Base-by-base conservation (phyloP, 2,329 filamentous ascomycete genomes). In the Colletotrichum magnum region DNA sequence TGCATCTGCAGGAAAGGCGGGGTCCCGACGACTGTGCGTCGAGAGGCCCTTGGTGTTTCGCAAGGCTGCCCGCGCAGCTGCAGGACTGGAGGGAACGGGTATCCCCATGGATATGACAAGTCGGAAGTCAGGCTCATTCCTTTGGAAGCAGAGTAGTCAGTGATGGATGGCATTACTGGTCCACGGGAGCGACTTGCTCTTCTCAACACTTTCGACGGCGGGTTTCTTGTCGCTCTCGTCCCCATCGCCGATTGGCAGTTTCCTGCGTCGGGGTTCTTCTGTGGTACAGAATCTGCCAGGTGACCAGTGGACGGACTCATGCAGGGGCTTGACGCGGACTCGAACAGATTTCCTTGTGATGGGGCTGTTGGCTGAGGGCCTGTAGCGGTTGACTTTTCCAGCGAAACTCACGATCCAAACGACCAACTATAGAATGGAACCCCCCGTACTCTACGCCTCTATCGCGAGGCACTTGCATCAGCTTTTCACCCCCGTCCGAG, bases 1-100 rank as follows among this genome's bases (percentile, higher is more conserved):
- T 58, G 53, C 65, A 28, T 9, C 9, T 12, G 28, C 6, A 41
- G 15, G 48, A 15, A 68, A 50, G 36, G 43, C 18, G 52, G 59
- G 59, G 28, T 26, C 24, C 32, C 13, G 13, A 13, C 18, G 24
- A 21, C 45, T 41, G 59, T 68, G 64, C 59, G 59, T 13, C 18
- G 26, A 48, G 41, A 26, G 63, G 43, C 48, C 21, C 39, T 39
- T 18, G 21, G 28, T 48, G 60, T 58, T 58, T 68, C 65, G 53
- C 26, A 15, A 57, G 48, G 32, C 53, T 58, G 39, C 21, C 26
- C 50, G 4, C 48, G 53, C n/a, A 26, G 21, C 16, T n/a, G 28
- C 21, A 39, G 41, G 28, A 41, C 26, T 41, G 7, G 59, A 36
- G 59, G n/a, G 53, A 62, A 62, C 15, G 36, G 48, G 12, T 62